Percentiles rank a stretch among this genome's conserved stretches.
Evolutionary conservation across 805 yeast species (phyloP).

Genomic region (Sugiyamaella qingdaonensis): DNA sequence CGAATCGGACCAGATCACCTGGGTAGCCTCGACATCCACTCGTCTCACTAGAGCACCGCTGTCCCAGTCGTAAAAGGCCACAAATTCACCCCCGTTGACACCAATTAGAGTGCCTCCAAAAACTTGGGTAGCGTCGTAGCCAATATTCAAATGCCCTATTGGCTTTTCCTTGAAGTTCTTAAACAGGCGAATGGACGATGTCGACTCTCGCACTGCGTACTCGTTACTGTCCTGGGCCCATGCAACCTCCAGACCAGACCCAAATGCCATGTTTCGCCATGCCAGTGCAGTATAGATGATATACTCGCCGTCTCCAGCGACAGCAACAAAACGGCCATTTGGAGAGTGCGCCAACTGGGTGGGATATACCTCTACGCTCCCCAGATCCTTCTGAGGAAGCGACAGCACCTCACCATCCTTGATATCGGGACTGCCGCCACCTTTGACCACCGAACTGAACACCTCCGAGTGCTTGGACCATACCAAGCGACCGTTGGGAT

Average conservation of each 20-base stretch:
- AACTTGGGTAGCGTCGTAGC: slow-evolving; percentile 55
- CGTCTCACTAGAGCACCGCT: slow-evolving; percentile 77
- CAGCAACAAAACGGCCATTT: slow-evolving; percentile 94
- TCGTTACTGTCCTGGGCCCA: slow-evolving; percentile 92
- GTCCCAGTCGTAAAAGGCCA: slow-evolving; percentile 93
- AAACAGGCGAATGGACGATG: slow-evolving; percentile 61
- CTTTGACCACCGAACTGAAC: slow-evolving; percentile 74
- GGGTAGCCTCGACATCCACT: slow-evolving; percentile 72
- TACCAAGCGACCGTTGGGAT: slow-evolving; percentile 83
- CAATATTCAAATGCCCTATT: slow-evolving; percentile 57
- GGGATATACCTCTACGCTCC: slow-evolving; percentile 92
- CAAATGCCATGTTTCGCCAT: slow-evolving; percentile 95
- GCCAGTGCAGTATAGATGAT: slow-evolving; percentile 94
- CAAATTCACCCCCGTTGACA: slow-evolving; percentile 68
- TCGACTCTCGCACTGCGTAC: slow-evolving; percentile 75
- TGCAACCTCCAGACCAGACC: slow-evolving; percentile 82
- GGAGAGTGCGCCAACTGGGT: slow-evolving; percentile 86
- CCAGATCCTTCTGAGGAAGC: slow-evolving; percentile 82
- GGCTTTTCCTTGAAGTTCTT: slow-evolving; percentile 81
- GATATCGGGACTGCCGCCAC: slow-evolving; percentile 53
- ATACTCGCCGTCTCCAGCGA: slow-evolving; percentile 97
- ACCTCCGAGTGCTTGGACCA: slow-evolving; percentile 91
- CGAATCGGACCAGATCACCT: slow-evolving; percentile 87
- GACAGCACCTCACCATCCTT: slow-evolving; percentile 80
- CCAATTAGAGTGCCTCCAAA: slow-evolving; percentile 89